Base-by-base conservation (phyloP, 2,329 filamentous ascomycete genomes). In the Penicillium sp. region DNA sequence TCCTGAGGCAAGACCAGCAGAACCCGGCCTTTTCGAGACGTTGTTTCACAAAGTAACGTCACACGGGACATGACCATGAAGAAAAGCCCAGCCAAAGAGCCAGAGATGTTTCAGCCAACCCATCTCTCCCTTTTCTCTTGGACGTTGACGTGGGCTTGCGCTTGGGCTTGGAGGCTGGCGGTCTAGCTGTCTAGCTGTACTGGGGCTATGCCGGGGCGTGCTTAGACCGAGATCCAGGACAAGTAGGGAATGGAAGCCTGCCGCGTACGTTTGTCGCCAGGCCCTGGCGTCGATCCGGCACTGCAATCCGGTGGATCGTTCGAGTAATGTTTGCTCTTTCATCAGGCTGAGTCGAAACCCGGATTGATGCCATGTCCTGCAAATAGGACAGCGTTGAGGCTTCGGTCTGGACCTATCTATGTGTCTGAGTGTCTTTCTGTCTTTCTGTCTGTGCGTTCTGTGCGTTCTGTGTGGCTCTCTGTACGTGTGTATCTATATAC, bases 31-130 rank as follows among this genome's bases (percentile, higher is more conserved):
- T 65, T 67, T 60, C 62, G 62, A 68, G 60, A 50, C 57, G 54
- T 62, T 59, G 70, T 72, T 65, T 63, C 69, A 73, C 70, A 65
- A 64, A 60, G 70, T 70, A 72, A 72, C 70, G 70, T 71, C 65
- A 64, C 66, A 72, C 67, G 49, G 56, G 49, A 59, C 57, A 65
- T 64, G 62, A 60, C 63, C 59, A 65, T 58, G 57, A 58, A 51
- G 51, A 65, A 56, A 58, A 58, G 47, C 52, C 59, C 47, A 51
- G 52, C 50, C 55, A 26, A 26, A 58, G 62, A 43, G 56, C 52
- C 53, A 46, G 42, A 24, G 47, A 44, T 53, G 56, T 64, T 60
- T 57, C 54, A 63, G 49, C 59, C 59, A 63, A 65, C 68, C 42
- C 21, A 31, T 24, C 39, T 38, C 39, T 39, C 10, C 10, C 13